Conservation (phyloP, 192 early-diverging fungal species). For the Tieghemiomyces parasiticus region DNA sequence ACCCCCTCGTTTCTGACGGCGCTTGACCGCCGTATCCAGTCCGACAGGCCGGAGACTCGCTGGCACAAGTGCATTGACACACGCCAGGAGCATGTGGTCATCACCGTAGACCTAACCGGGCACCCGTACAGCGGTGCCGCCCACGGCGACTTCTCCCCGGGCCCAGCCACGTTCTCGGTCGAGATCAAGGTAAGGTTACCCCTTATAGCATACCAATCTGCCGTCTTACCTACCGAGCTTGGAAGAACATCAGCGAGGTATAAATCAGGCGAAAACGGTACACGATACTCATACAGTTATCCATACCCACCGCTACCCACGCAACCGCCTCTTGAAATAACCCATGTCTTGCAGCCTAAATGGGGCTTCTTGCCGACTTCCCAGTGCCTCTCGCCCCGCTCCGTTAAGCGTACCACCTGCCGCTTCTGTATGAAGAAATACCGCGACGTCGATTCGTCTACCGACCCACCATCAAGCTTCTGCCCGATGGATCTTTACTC, state of each 20-base stretch:
- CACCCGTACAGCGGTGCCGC: constrained; percentile 7
- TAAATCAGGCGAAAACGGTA: background rate
- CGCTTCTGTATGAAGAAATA: constrained; percentile 67
- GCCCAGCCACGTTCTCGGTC: constrained; percentile 19
- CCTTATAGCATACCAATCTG: background rate
- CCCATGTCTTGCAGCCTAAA: no score
- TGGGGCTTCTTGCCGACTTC: constrained; percentile 52
- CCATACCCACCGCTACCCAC: no score
- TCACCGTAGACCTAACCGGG: constrained; percentile 30
- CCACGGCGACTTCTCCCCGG: background rate
- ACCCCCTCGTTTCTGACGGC: constrained; percentile 21
- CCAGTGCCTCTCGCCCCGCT: constrained; percentile 17
- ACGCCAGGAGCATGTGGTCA: constrained; percentile 22
- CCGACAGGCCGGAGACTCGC: constrained; percentile 26
- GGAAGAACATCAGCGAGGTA: background rate
- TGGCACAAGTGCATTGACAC: constrained; percentile 27
- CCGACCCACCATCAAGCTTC: constrained; percentile 16
- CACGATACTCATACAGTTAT: constrained; percentile 4
- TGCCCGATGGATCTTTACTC: constrained; percentile 62
- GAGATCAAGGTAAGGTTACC: constrained; percentile 33
- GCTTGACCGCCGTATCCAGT: constrained; percentile 17
- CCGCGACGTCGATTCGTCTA: constrained; percentile 18
- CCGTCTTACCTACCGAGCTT: background rate
- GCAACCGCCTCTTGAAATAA: no score
- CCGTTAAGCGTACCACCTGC: constrained; percentile 41